Evolutionary conservation across 192 early-diverging fungal species (phyloP), one percentile per base, ranked within the genome.

Genomic region (Linnemannia hyalina): DNA sequence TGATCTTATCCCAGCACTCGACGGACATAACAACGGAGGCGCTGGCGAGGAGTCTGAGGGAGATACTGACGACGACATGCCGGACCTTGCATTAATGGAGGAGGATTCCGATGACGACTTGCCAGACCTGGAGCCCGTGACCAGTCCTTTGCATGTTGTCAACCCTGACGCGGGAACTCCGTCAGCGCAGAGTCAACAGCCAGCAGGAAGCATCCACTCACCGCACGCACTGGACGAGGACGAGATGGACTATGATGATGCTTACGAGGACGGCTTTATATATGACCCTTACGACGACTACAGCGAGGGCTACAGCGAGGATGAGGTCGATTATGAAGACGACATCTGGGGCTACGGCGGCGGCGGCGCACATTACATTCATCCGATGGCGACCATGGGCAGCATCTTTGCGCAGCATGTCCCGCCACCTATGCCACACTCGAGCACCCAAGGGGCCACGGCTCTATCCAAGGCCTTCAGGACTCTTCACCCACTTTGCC

Each of bases 401-500:
- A 65, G 60, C 60, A 15, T 65, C 29, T 11, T 65, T 65, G 60
- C 60, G 11, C 60, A 65, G 60, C 60, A 65, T 32, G 60, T 65
- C 26, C 26, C 60, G 13, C 26, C 26, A 32, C 60, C 60, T 15
- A 26, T 32, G 11, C 60, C 60, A 26, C 26, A 65, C 29, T 65
- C 29, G 29, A 65, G 26, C 29, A 65, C 60, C 35, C 60, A 32
- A 65, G n/a, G 26, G 13, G 26, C 29, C 13, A 65, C 60, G 60
- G 26, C 60, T 11, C 13, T 65, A 10, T 65, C 60, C 15, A 32
- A 32, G 26, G 29, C 60, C n/a, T 65, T 65, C 60, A 6, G 60
- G 29, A 65, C 29, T 32, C 47, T 83, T 3, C 75, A 83, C 18
- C 13, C 35, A 7, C 57, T 77, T n/a, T 83, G 81, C 26, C 81